Evolutionary conservation across 352 stramenopile genomes (phyloP), one percentile per base, ranked within the genome.

Genomic region (Aphanomyces cochlioides): DNA sequence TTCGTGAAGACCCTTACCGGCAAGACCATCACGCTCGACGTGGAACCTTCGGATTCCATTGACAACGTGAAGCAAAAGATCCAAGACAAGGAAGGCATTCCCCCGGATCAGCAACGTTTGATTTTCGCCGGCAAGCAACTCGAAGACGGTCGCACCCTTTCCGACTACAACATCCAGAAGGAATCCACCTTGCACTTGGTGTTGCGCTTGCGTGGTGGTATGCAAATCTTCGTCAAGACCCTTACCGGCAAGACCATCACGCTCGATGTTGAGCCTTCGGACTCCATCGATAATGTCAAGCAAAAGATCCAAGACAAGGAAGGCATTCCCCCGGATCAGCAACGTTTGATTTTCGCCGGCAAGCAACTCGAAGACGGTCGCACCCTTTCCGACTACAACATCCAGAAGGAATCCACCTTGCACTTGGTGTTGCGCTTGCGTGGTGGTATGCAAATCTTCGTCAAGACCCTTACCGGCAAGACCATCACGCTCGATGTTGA

Each of bases 31-130:
- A 95, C 85, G 34, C 84, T 97, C 38, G 90, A 98, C 76, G 86
- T 97, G 7, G 92, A 97, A 76, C 87, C 93, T 58, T 90, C 86
- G 36, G 90, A 98, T 82, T 92, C 83, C 17, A 97, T 98, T 66
- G 92, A 97, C 80, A 94, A 98, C 76, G 95, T 99, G 53, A 99
- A 99, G 90, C 87, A 91, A 39, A 98, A 96, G 78, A 98, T 98
- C 77, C 76, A 95, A 61, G 88, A 96, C 75, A 97, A 89, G 77
- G 89, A 98, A 75, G 93, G 92, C 57, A 98, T 98, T 54, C 95
- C 93, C 28, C 81, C 90, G 47, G 94, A 98, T 74, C 92, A 98
- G 80, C 94, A 98, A 79, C 84, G 95, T 47, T 81, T 98, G 60
- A 98, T 98, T 74, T 98, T 98, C 77, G 93, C 87, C 36, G 96